Base-by-base conservation (phyloP, 2,329 filamentous ascomycete genomes). In the Eutypella sp. region DNA sequence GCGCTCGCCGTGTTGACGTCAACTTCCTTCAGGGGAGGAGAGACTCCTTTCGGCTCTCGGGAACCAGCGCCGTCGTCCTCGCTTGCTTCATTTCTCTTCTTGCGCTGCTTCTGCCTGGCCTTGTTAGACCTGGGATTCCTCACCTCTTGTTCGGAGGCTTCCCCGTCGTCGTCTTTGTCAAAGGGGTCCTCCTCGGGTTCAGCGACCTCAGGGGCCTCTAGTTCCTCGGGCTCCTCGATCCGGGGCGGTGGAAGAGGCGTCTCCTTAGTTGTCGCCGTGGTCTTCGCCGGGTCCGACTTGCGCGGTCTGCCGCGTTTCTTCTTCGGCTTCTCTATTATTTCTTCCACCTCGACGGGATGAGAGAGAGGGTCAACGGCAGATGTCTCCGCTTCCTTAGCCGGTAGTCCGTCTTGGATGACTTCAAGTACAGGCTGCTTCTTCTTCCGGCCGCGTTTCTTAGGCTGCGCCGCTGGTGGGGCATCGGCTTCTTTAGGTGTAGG, bases 401-500 rank as follows among this genome's bases (percentile, higher is more conserved):
- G 38, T 20, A 45, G 40, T 8, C 40, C 23, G 11, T 51, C 45
- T 29, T 42, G 20, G 15, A 24, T 11, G 6, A 19, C 3, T 7
- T 56, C 56, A 11, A 24, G 31, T 11, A 41, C 41, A 15, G 42
- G 46, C 24, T 58, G 55, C 42, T 63, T 63, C 47, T 59, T 63
- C 52, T 62, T 62, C 13, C 61, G 60, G 5, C 61, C 60, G 19
- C 59, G 59, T 44, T 60, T 62, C 49, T 60, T 64, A 2, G 57
- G 56, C 33, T 44, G 50, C n/a, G 37, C 38, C 25, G 44, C 40
- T 13, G 49, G 45, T 27, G 41, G 42, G 15, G 37, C 27, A n/a
- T 57, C 55, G 8, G 24, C 16, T 22, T 49, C 42, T 37, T 16
- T 19, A 23, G 48, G 47, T 4, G 43, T 15, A 19, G 55, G 39